These are phyloP conservation scores for Zygosaccharomyces sapae DNA, from an alignment of 1,139 yeast species.

Conservation along the genomic window DNA sequence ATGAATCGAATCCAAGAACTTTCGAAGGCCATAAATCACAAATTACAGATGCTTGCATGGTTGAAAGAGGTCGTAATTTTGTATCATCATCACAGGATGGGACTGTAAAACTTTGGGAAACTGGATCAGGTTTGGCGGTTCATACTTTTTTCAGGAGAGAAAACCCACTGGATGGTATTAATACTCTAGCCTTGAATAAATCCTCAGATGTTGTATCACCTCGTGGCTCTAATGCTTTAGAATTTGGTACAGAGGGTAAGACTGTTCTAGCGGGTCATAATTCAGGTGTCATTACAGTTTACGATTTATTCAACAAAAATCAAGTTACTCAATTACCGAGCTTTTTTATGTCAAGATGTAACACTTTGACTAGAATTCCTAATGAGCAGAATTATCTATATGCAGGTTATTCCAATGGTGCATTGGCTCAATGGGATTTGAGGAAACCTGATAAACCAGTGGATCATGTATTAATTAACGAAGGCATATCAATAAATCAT, in stretches of 20 bases:
- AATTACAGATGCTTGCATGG: conserved; percentile 45
- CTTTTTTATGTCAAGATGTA: conserved; percentile 21
- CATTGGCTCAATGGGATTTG: conserved; percentile 42
- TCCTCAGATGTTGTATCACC: background rate
- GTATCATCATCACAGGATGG: conserved; percentile 53
- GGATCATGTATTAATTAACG: conserved; percentile 15
- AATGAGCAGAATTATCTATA: conserved; percentile 27
- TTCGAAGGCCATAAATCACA: conserved; percentile 45
- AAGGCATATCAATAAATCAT: conserved; percentile 18
- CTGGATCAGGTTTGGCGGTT: conserved; percentile 50
- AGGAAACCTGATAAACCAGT: conserved; percentile 21
- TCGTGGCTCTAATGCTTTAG: conserved; percentile 22
- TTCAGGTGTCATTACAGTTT: conserved; percentile 44
- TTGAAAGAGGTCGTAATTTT: conserved; percentile 65
- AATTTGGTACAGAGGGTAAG: conserved; percentile 43
- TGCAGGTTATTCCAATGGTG: conserved; percentile 49
- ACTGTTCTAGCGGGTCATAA: conserved; percentile 45
- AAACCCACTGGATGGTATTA: conserved; percentile 38
- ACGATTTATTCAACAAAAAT: conserved; percentile 36
- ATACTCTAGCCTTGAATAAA: conserved; percentile 20
- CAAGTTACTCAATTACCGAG: conserved; percentile 26
- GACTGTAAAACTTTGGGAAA: conserved; percentile 59
- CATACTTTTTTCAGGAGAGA: conserved; percentile 40
- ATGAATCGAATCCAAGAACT: conserved; percentile 48
- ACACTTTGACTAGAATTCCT: conserved; percentile 22